These are phyloP conservation scores for Dothidotthia symphoricarpi DNA, from an alignment of 2,329 filamentous ascomycete species.

Conservation along the genomic window DNA sequence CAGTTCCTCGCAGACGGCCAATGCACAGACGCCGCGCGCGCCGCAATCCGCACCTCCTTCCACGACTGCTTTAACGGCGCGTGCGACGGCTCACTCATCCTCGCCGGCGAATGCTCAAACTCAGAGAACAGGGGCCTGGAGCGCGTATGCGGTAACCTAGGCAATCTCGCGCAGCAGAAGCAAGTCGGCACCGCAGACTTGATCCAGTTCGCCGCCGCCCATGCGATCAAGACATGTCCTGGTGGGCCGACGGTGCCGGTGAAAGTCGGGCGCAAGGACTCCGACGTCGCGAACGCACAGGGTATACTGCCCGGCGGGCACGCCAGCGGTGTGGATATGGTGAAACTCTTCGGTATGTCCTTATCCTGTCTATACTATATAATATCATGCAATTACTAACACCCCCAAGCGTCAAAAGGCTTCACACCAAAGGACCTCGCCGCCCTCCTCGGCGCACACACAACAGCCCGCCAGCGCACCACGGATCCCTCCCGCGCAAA, in stretches of 20 bases:
- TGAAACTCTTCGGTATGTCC: conserved; percentile 31
- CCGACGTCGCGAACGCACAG: conserved; percentile 17
- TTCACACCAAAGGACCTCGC: conserved; percentile 40
- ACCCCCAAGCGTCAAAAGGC: conserved; percentile 29
- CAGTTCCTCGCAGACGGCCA: conserved; percentile 36
- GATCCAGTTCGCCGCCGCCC: conserved; percentile 41
- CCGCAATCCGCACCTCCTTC: conserved; percentile 37
- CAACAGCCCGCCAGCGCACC: conserved; percentile 31
- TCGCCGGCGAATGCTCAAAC: conserved; percentile 38
- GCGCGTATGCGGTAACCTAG: conserved; percentile 43
- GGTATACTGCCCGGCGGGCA: conserved; percentile 26
- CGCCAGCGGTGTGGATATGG: conserved; percentile 16
- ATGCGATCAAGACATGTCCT: conserved; percentile 40
- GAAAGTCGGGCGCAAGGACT: conserved; percentile 37
- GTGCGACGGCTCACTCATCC: conserved; percentile 40
- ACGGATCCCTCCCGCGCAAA: conserved; percentile 25
- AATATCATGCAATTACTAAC: background rate
- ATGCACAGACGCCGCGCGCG: conserved; percentile 39
- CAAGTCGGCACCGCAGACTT: conserved; percentile 36
- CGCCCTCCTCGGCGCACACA: conserved; percentile 42
- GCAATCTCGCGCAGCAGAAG: conserved; percentile 43
- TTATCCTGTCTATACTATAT: background rate
- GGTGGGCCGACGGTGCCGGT: conserved; percentile 35
- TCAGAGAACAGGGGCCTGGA: conserved; percentile 47
- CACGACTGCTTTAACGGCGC: conserved; percentile 41